phyloP scores from a whole-genome alignment of 768 basidiomycete genomes.

The Heimioporus sp. region DNA sequence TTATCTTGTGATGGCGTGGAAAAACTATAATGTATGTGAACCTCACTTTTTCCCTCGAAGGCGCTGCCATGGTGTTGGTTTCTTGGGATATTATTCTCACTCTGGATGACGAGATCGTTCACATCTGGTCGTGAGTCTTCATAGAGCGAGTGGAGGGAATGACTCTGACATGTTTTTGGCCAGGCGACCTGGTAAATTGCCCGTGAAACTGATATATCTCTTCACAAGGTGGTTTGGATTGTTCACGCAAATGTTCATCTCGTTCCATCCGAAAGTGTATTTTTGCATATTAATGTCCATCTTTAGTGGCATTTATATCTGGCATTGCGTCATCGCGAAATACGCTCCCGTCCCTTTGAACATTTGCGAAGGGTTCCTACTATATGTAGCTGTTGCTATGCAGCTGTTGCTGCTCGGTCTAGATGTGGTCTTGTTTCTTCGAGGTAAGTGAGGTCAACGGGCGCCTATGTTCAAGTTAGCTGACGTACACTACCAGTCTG shows the following conservation, averaged over 20 bases:
- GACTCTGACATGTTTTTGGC: not conserved
- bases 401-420: conserved; percentile 13
- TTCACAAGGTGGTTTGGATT: conserved; percentile 24
- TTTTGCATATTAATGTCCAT: conserved; percentile 1
- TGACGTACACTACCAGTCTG: conserved; percentile 6
- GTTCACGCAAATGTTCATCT: conserved; percentile 11
- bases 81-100: conserved; percentile 18
- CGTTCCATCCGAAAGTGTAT: not conserved
- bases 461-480: too few species aligned
- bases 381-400: not conserved
- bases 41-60: conserved; percentile 2
- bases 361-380: conserved; percentile 3
- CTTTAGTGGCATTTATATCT: conserved; percentile 3
- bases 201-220: conserved; percentile 21
- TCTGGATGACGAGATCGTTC: conserved; percentile 13
- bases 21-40: not conserved
- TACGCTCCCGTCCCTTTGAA: not conserved
- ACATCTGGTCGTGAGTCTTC: conserved; percentile 23
- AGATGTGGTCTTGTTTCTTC: conserved; percentile 14
- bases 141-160: not conserved
- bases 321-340: not conserved
- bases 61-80: conserved; percentile 4
- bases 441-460: conserved; percentile 9
- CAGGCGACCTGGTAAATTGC: conserved; percentile 6
- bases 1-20: not conserved